Evolutionary conservation across 129 eudicot genomes (phyloP).

Genomic region (Smallanthus sonchifolius): DNA sequence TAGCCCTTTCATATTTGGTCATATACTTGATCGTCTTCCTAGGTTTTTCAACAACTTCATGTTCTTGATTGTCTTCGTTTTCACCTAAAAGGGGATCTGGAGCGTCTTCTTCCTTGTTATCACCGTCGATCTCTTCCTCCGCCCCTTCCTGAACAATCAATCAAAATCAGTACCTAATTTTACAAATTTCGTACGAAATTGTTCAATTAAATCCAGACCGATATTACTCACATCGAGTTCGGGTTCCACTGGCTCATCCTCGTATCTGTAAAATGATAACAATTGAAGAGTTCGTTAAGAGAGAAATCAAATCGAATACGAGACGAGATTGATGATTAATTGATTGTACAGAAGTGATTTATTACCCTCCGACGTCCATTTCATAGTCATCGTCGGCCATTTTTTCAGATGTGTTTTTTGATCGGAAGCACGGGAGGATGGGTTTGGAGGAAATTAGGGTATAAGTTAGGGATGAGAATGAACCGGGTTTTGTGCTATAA

Average conservation of each 20-base stretch:
- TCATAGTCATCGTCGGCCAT: constrained; percentile 86
- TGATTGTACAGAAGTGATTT: not conserved
- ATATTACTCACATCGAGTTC: constrained; percentile 60
- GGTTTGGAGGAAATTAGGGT: too few species aligned
- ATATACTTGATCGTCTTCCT: constrained; percentile 88
- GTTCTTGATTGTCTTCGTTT: constrained; percentile 54
- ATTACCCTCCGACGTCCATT: constrained; percentile 65
- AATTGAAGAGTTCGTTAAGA: not conserved
- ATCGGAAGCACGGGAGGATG: too few species aligned
- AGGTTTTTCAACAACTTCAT: constrained; percentile 49
- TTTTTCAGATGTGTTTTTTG: not conserved
- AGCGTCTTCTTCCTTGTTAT: constrained; percentile 50
- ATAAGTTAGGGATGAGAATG: too few species aligned
- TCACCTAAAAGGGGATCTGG: constrained; percentile 62
- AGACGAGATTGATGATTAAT: not conserved
- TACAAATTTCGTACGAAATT: not conserved
- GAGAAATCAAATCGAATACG: not conserved
- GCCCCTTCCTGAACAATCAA: constrained; percentile 65
- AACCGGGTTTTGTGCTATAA: too few species aligned
- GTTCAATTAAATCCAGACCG: not conserved
- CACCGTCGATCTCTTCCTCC: constrained; percentile 64
- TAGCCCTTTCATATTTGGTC: constrained; percentile 94
- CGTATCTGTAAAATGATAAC: constrained; percentile 41
- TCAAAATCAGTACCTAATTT: not conserved
- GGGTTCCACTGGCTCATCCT: constrained; percentile 87